phyloP scores from a whole-genome alignment of 441 rosid species.

The Manihot esculenta region DNA sequence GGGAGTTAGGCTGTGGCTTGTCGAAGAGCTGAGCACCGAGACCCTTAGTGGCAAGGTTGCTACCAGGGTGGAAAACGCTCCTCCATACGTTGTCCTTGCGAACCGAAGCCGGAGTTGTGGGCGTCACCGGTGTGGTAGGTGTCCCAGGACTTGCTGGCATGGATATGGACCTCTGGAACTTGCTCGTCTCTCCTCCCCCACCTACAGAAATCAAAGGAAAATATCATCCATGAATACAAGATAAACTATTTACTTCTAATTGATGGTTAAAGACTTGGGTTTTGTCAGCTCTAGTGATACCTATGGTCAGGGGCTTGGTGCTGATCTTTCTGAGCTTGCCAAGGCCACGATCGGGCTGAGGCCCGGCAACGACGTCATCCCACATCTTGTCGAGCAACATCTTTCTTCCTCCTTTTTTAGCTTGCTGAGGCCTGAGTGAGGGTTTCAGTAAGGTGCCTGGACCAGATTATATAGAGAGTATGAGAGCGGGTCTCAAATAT shows the following conservation, averaged over 20 bases:
- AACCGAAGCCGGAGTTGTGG: constrained; percentile 51
- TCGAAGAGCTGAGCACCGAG: constrained; percentile 72
- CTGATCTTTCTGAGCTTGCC: constrained; percentile 72
- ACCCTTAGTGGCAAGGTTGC: constrained; percentile 77
- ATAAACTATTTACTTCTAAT: too few species aligned
- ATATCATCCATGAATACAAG: too few species aligned
- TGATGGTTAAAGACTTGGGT: too few species aligned
- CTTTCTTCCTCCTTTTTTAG: constrained; percentile 17
- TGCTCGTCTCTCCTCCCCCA: constrained; percentile 24
- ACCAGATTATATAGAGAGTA: constrained; percentile 21
- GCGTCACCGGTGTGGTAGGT: constrained; percentile 72
- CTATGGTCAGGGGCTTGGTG: constrained; percentile 47
- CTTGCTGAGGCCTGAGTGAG: too few species aligned
- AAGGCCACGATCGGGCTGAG: constrained; percentile 86
- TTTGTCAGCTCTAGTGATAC: constrained; percentile 19
- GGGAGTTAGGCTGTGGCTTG: constrained; percentile 76
- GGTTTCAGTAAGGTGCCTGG: too few species aligned
- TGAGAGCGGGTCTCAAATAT: not conserved
- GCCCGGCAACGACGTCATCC: constrained; percentile 91
- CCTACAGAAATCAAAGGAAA: not conserved
- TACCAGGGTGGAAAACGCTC: constrained; percentile 93
- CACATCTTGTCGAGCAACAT: constrained; percentile 75
- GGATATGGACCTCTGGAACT: constrained; percentile 47
- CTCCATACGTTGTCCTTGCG: constrained; percentile 94
- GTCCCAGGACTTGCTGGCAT: constrained; percentile 48